Evolutionary conservation across 768 basidiomycete species (phyloP).

Genomic region (Tephrocybe rancida): DNA sequence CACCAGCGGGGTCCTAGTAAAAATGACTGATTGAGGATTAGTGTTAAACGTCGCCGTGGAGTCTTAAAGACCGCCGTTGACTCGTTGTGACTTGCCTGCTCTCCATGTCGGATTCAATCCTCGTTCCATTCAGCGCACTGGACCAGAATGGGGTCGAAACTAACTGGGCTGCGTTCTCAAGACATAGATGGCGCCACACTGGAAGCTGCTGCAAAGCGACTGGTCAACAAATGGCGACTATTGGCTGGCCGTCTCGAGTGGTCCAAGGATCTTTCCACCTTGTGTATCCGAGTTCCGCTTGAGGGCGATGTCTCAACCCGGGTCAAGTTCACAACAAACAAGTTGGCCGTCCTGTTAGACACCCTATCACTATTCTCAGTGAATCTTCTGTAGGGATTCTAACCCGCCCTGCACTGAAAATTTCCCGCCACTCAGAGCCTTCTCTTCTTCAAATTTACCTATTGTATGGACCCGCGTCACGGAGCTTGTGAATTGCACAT

Average conservation of each 20-base stretch:
- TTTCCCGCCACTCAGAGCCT: constrained; percentile 1
- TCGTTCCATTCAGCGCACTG: constrained; percentile 8
- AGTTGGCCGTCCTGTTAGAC: constrained; percentile 1
- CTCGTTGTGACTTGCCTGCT: neutral
- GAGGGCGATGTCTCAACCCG: neutral
- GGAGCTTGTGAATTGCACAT: constrained; percentile 2
- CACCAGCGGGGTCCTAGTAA: too few species aligned
- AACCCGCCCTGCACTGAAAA: neutral
- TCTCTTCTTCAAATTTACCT: constrained; percentile 1
- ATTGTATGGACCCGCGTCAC: constrained; percentile 8
- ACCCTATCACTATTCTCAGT: neutral
- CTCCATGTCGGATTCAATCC: constrained; percentile 1
- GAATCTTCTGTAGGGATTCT: neutral
- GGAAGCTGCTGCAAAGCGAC: constrained; percentile 1
- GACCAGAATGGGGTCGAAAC: constrained; percentile 6
- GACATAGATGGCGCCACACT: neutral
- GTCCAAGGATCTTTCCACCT: constrained; percentile 2
- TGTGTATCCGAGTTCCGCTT: constrained; percentile 4
- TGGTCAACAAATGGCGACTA: constrained; percentile 12
- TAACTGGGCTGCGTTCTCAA: constrained; percentile 10
- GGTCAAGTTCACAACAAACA: constrained; percentile 1
- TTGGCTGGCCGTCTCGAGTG: constrained; percentile 10
- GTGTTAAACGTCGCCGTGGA: too few species aligned
- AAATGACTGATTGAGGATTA: too few species aligned
- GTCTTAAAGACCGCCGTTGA: too few species aligned